Conservation (phyloP, 208 protist genomes). For the Leishmania braziliensis region DNA sequence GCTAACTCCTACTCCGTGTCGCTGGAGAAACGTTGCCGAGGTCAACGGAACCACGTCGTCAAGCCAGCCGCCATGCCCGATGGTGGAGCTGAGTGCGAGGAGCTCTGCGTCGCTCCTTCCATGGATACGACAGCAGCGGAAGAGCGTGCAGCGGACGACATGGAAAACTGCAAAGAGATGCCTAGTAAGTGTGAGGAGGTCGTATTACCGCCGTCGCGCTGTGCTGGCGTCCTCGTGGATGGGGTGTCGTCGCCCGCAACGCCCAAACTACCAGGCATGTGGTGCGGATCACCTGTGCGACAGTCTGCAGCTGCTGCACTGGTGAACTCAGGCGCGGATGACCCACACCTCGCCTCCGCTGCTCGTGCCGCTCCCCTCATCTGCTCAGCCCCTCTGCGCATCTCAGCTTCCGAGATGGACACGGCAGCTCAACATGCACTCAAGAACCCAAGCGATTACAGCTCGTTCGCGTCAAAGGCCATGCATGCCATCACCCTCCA, state of each 20-base stretch:
- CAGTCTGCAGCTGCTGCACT: constrained; percentile 5
- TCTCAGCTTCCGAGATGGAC: background rate
- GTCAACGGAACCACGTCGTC: background rate
- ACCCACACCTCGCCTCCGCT: background rate
- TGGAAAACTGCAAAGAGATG: constrained; percentile 17
- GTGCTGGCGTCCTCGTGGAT: constrained; percentile 8
- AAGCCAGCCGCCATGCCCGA: background rate
- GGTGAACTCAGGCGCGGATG: background rate
- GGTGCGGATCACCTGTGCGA: background rate
- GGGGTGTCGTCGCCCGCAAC: constrained; percentile 7
- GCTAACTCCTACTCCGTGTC: background rate
- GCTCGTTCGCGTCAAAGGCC: constrained; percentile 13
- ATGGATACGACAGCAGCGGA: background rate
- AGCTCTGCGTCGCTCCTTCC: background rate
- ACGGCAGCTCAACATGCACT: background rate
- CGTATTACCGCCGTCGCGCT: constrained; percentile 30
- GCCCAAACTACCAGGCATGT: background rate
- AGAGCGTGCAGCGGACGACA: background rate
- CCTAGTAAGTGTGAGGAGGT: constrained; percentile 44
- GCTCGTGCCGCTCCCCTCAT: background rate
- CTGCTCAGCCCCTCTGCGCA: background rate
- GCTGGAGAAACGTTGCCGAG: background rate
- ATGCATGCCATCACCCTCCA: constrained; percentile 24
- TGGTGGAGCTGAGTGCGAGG: background rate
- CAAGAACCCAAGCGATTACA: background rate